Percentiles rank a stretch among this genome's conserved stretches.
phyloP scores from a whole-genome alignment of 192 early-diverging fungal species.

The Phlyctochytrium planicorne region DNA sequence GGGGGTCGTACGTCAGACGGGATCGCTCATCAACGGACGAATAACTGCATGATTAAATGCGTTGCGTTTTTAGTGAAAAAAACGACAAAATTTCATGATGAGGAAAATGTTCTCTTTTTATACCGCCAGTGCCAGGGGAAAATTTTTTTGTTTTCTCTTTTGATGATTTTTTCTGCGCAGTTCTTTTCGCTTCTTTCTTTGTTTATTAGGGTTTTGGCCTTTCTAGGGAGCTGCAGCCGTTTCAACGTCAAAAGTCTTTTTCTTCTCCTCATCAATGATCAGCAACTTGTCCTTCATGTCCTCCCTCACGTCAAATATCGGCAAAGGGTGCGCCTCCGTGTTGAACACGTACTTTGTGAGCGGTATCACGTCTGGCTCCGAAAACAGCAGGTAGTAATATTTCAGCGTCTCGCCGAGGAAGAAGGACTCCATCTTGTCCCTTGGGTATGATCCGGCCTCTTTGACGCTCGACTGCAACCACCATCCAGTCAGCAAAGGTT shows the following conservation, averaged over 20 bases:
- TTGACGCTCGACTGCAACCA: conserved; percentile 59
- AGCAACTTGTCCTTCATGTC: conserved; percentile 17
- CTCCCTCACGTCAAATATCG: conserved; percentile 46
- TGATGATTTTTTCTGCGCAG: no score
- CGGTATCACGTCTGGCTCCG: conserved; percentile 59
- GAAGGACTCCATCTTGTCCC: conserved; percentile 83
- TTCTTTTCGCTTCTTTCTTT: no score
- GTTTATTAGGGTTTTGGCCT: no score
- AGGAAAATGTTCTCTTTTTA: no score
- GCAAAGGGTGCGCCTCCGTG: conserved; percentile 92
- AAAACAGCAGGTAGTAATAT: conserved; percentile 89
- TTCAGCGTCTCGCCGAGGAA: conserved; percentile 90
- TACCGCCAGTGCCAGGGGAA: no score
- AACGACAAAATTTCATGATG: no score
- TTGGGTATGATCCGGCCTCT: conserved; percentile 36
- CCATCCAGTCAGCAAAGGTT: not conserved
- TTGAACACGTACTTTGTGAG: conserved; percentile 90
- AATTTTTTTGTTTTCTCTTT: no score
- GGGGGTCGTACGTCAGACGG: not conserved
- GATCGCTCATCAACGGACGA: conserved; percentile 1
- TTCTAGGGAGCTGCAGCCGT: no score
- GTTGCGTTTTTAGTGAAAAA: conserved; percentile 4
- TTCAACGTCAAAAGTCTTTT: no score
- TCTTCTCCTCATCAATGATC: conserved; percentile 16
- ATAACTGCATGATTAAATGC: not conserved